phyloP scores from a whole-genome alignment of 441 rosid species.

The Bocquillonia castaneifolia region DNA sequence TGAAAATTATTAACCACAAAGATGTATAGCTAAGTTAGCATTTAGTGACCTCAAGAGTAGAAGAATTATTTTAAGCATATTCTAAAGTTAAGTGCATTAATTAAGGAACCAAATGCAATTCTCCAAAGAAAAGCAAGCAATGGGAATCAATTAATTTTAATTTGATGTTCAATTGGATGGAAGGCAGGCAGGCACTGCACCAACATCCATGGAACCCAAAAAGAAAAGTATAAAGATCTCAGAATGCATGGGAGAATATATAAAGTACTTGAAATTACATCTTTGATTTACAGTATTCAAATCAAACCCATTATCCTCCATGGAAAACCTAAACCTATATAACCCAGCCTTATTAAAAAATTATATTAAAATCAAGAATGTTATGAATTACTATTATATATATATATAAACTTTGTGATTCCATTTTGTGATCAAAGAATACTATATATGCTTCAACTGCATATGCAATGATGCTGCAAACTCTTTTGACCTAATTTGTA shows the following conservation, averaged over 20 bases:
- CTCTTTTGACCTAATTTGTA: background rate
- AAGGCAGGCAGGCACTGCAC: conserved; percentile 26
- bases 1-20: background rate
- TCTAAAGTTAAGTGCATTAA: conserved; percentile 19
- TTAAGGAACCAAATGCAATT: conserved; percentile 29
- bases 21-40: background rate
- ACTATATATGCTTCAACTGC: too few relatives aligned
- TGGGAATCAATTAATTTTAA: background rate
- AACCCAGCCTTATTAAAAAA: too few relatives aligned
- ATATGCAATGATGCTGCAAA: background rate
- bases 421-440: too few relatives aligned
- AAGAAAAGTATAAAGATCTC: too few relatives aligned
- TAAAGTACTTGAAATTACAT: too few relatives aligned
- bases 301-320: too few relatives aligned
- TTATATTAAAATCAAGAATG: too few relatives aligned
- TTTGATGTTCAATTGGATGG: conserved; percentile 13
- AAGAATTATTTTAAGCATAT: conserved; percentile 13
- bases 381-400: too few relatives aligned
- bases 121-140: conserved; percentile 11
- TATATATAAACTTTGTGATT: too few relatives aligned
- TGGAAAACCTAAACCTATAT: too few relatives aligned
- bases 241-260: too few relatives aligned
- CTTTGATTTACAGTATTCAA: too few relatives aligned
- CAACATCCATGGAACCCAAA: conserved; percentile 18
- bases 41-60: background rate